Base-by-base conservation (phyloP, 352 stramenopile genomes). In the Globisporangium recalcitrans region DNA sequence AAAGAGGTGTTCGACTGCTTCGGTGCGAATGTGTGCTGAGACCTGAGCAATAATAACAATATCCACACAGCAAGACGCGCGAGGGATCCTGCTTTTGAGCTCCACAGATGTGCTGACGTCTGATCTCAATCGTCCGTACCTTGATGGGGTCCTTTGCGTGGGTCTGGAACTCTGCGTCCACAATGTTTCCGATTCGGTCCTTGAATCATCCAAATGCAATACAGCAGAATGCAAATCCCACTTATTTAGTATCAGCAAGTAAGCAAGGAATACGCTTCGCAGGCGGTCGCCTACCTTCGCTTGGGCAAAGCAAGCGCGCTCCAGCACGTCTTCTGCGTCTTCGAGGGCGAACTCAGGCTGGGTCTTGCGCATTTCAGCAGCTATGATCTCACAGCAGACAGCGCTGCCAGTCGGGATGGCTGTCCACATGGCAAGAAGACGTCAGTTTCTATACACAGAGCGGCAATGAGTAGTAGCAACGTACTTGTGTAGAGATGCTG, bases 261-360 rank as follows among this genome's bases (percentile, higher is more conserved):
- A 1, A n/a, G 38, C 9, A 21, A 46, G 19, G 14, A 7, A 13
- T 1, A 26, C 8, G 42, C 7, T 49, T 5, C 26, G 7, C 6
- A 16, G n/a, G 9, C 42, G 11, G n/a, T 3, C n/a, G 34, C 42
- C 8, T 62, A 81, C 77, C 63, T 71, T 75, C 64, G 76, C 73
- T 54, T 89, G 85, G 3, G 75, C 72, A 61, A 95, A 93, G 69
- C 82, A 92, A 1, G 82, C 84, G 19, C 85, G 73, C 51, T 91
- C 82, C 6, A 93, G 69, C 55, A 91, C 74, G 46, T 91, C 79
- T 63, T 92, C 79, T 16, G 69, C 71, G 36, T 73, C 61, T 8
- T 38, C 46, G 52, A 70, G 29, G n/a, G 46, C 68, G 51, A 82
- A 60, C 13, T 46, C 29, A 7, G 32, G 32, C 27, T 59, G 36